Base-by-base conservation (phyloP, 331 rosid genomes). In the Spiraea crenata region DNA sequence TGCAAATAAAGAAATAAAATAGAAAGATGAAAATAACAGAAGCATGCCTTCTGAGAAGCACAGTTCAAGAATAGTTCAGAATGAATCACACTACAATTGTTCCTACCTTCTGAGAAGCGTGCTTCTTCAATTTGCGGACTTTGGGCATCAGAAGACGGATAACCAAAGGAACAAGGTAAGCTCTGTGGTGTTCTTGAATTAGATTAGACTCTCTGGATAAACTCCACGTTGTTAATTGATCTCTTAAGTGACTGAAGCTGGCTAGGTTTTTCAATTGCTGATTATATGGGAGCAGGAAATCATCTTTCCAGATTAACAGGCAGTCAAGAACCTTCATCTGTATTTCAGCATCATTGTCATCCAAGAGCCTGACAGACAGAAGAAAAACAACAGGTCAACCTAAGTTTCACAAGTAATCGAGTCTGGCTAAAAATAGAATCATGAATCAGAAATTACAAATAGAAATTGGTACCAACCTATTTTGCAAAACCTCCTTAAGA, bases 191-290 rank as follows among this genome's bases (percentile, higher is more conserved):
- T 64, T 85, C 91, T 77, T 87, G 85, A 76, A 91, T 82, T 44
- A 62, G 79, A 76, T 71, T 76, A 48, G 91, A 83, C 82, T 91
- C 96, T 77, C 80, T 84, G 35, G 91, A 89, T 70, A 93, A 77
- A 84, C 91, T 89, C 99, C 99, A 93, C 41, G 87, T 89, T 37
- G 95, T 86, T 76, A 91, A 81, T 65, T 93, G 96, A 82, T 93
- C 99, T 79, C 99, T 86, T 51, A 85, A 78, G 66, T 78, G 82
- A 81, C 76, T 81, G 62, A 77, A 84, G 76, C 73, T 76, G 74
- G 84, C 86, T 69, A 93, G 75, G 77, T 83, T 89, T 77, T 86
- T 89, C 63, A 93, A 81, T 79, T 91, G 96, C 39, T 87, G 90
- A 62, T 67, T 74, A 79, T 91, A 89, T 39, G 87, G 88, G 31